Conservation (phyloP, 2,329 filamentous ascomycete genomes). For the Alternaria alternata region DNA sequence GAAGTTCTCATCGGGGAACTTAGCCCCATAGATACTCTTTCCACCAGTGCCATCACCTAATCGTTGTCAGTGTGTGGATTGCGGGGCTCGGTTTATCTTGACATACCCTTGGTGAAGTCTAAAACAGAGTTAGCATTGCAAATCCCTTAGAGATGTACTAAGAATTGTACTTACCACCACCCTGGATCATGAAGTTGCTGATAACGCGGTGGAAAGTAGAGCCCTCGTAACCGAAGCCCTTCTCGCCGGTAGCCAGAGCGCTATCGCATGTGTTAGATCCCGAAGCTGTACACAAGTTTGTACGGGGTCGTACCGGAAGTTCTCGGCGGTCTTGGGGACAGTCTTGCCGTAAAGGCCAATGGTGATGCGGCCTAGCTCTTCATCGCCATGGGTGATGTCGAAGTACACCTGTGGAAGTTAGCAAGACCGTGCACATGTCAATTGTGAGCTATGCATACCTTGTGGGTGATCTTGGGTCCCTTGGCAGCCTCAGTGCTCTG, state of each 20-base stretch:
- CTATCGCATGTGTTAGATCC: constrained; percentile 58
- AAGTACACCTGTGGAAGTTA: constrained; percentile 71
- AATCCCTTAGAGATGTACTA: neutral
- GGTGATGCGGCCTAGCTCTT: constrained; percentile 76
- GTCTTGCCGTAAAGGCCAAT: constrained; percentile 89
- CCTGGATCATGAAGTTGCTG: constrained; percentile 91
- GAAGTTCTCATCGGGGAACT: constrained; percentile 92
- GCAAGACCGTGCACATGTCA: neutral
- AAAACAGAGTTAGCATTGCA: neutral
- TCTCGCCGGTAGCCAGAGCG: constrained; percentile 83
- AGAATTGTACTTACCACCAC: constrained; percentile 62
- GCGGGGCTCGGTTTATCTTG: neutral
- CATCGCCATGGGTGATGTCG: constrained; percentile 79
- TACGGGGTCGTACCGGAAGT: constrained; percentile 60
- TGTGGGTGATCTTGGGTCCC: constrained; percentile 94
- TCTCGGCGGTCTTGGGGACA: constrained; percentile 77
- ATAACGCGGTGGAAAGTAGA: constrained; percentile 90
- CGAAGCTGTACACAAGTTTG: neutral
- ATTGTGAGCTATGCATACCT: constrained; percentile 61
- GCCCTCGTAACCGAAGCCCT: constrained; percentile 83
- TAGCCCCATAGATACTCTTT: constrained; percentile 86
- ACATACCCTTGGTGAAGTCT: constrained; percentile 13
- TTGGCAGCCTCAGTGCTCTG: constrained; percentile 54
- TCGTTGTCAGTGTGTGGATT: neutral
- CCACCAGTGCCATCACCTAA: constrained; percentile 78